A percentile compares a stretch with the other conserved stretches of the same genome.
Conservation (phyloP, 306 rosid genomes). For the Begonia peltatifolia region DNA sequence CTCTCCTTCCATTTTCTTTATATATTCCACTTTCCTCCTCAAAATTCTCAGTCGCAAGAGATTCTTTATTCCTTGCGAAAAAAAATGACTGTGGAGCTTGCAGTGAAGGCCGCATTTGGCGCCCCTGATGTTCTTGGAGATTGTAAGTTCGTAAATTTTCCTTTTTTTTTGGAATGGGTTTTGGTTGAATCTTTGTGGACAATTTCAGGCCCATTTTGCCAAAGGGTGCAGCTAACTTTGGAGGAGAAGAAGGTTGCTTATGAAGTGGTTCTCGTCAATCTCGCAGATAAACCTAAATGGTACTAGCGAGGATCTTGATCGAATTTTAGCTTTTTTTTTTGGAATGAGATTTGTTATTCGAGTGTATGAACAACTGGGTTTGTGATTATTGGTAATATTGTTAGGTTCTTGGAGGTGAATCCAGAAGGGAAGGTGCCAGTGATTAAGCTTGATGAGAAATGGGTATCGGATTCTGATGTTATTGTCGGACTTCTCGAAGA, state of each 20-base stretch:
- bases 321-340: background rate
- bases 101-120: constrained; percentile 57
- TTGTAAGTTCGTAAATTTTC: constrained; percentile 25
- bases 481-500: constrained; percentile 60
- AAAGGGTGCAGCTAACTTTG: constrained; percentile 66
- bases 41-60: too few relatives aligned
- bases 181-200: background rate
- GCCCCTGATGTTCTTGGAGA: constrained; percentile 60
- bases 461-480: constrained; percentile 88
- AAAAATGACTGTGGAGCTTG: constrained; percentile 45
- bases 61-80: too few relatives aligned
- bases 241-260: constrained; percentile 73
- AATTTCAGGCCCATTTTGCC: constrained; percentile 62
- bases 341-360: background rate
- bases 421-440: constrained; percentile 92
- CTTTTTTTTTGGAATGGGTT: background rate
- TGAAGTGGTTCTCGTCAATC: constrained; percentile 33
- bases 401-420: constrained; percentile 61
- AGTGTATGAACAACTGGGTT: constrained; percentile 6
- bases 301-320: constrained; percentile 4
- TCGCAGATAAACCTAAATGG: constrained; percentile 67
- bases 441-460: constrained; percentile 52
- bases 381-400: constrained; percentile 7
- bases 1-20: too few relatives aligned
- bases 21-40: too few relatives aligned